Evolutionary conservation across 441 rosid genomes (phyloP).

Genomic region (Pelargonium hybrid): DNA sequence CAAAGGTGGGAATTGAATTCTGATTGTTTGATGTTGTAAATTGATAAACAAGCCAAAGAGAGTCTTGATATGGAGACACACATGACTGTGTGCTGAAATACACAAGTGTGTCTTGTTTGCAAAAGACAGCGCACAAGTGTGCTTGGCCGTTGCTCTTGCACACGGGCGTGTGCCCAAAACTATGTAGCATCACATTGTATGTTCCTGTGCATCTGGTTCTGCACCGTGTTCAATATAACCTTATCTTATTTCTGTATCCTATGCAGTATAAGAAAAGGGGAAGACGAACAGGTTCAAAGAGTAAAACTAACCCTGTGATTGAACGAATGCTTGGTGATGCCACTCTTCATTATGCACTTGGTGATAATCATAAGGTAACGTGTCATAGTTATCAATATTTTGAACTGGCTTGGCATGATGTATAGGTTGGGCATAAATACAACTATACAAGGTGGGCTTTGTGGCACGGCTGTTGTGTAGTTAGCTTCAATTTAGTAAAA

Average conservation of each 20-base stretch:
- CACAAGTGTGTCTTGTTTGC: no score
- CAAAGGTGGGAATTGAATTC: no score
- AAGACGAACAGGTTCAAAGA: constrained; percentile 59
- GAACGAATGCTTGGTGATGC: constrained; percentile 59
- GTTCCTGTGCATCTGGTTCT: neutral
- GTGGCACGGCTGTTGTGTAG: neutral
- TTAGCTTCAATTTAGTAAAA: neutral
- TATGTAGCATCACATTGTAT: neutral
- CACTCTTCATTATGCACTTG: constrained; percentile 48
- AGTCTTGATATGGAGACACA: no score
- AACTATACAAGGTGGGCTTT: neutral
- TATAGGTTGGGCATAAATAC: neutral
- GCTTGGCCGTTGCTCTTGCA: no score
- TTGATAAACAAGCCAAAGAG: no score
- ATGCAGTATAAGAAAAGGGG: constrained; percentile 55
- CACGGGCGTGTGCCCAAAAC: neutral
- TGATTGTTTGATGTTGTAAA: no score
- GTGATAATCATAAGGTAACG: constrained; percentile 53
- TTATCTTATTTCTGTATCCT: constrained; percentile 5
- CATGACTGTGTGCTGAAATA: no score
- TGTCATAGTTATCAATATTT: constrained; percentile 6
- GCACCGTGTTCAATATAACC: neutral
- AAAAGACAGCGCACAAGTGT: no score
- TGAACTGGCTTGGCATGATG: neutral
- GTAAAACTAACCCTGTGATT: constrained; percentile 45